Base-by-base conservation (phyloP, 768 basidiomycete genomes). In the Nidula microcarpa region DNA sequence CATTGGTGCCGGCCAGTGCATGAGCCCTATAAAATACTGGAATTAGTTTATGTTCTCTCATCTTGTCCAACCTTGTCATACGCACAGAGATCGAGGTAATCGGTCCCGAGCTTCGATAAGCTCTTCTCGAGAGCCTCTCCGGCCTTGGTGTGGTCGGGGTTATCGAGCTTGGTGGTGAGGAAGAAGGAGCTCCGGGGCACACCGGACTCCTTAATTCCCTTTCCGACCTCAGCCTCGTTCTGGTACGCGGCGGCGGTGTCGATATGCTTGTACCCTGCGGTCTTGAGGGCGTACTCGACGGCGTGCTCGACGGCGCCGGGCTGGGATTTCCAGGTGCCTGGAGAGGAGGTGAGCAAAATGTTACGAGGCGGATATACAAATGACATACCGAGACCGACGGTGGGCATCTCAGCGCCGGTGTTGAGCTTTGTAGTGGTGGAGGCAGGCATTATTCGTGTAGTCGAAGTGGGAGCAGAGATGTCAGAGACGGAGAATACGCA, bases 1-100 rank as follows among this genome's bases (percentile, higher is more conserved):
- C 81, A 89, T 81, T 34, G 89, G 86, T 16, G 86, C 82, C 11
- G 91, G 91, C 90, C 89, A 91, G 69, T 91, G 89, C 79, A 91
- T 83, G 53, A 90, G 73, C 81, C 83, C 85, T 86, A 54, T 5
- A 43, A 46, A 33, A 23, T 30, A 7, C 47, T 36, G 11, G 13
- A 33, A 35, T 5, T 13, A 34, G 8, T 39, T 39, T n/a, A 39
- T 47, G 5, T 33, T 41, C 11, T 46, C 30, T 43, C 18, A 44
- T n/a, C 16, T 14, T 33, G 32, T n/a, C 36, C 43, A 13, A 4
- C 30, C 6, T 37, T 16, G 58, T 16, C 57, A 68, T n/a, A n/a
- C 74, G 61, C 63, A 83, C 87, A 93, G 23, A 93, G 81, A 62
- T 94, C 90, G 46, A 94, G 74, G 65, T 94, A 94, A 47, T 82